These are phyloP conservation scores for Microbotryum violaceum DNA, from an alignment of 1,284 basidiomycete genomes.

Conservation along the genomic window DNA sequence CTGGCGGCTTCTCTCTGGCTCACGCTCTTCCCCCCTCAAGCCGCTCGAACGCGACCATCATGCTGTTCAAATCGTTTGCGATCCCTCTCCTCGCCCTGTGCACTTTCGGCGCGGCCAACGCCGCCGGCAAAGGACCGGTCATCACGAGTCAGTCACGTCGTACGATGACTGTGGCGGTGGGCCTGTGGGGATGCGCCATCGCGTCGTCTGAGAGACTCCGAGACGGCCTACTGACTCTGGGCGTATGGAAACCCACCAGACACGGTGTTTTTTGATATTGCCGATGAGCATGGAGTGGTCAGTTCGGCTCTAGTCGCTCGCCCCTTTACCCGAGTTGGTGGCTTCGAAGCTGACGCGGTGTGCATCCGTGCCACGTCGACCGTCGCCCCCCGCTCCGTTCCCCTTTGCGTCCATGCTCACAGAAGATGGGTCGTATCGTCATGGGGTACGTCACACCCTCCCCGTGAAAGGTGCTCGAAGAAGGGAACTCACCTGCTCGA, in stretches of 20 bases:
- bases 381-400: neutral
- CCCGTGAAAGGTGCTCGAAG: conserved; percentile 12
- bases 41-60: too few relatives aligned
- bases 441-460: conserved; percentile 57
- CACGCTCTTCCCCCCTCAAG: too few relatives aligned
- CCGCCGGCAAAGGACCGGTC: conserved; percentile 59
- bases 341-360: neutral
- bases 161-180: neutral
- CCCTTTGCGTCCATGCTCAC: too few relatives aligned
- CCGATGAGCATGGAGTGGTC: too few relatives aligned
- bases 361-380: neutral
- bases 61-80: conserved; percentile 6
- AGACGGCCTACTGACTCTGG: too few relatives aligned
- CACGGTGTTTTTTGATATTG: too few relatives aligned
- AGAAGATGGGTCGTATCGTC: conserved; percentile 60
- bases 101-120: conserved; percentile 6
- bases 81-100: conserved; percentile 20
- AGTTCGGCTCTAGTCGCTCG: too few relatives aligned
- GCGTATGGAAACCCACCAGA: too few relatives aligned
- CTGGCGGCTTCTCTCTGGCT: too few relatives aligned
- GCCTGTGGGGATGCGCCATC: too few relatives aligned
- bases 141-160: conserved; percentile 51
- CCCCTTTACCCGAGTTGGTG: neutral
- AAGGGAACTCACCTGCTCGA: neutral
- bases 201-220: too few relatives aligned